Evolutionary conservation across 148 eudicot species (phyloP), one percentile per base, ranked within the genome.

Genomic region (Fagopyrum homotropicum): DNA sequence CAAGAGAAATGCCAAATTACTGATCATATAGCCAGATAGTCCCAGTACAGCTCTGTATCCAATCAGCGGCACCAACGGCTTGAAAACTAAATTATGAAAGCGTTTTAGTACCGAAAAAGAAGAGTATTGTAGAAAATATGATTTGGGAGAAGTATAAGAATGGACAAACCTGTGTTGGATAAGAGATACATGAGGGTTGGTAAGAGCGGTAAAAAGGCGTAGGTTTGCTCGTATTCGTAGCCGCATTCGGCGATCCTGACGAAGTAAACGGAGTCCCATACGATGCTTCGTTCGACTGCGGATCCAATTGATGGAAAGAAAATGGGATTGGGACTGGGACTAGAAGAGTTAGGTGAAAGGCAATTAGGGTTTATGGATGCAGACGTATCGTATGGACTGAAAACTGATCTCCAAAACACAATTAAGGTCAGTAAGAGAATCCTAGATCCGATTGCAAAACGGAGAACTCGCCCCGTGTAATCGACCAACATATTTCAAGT

Each of bases 31-130:
- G 74, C 98, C 97, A 64, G 97, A 92, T 69, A 95, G 82, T 48
- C 86, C 98, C 50, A 95, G 78, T 69, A 95, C 92, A 69, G 98
- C 98, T 85, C 98, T 86, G 78, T 88, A 84, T 73, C 98, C 98
- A 77, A 95, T 81, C 61, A 92, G 60, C 17, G 96, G 96, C 77
- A 90, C 73, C 79, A 95, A 79, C n/a, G 87, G 90, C 73, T 85
- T 79, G 80, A 95, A 84, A 57, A 89, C 98, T 95, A 85, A 54
- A 74, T 16, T 5, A 44, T 61, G 43, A 6, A 61, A 2, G 8
- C 40, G 30, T 4, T 61, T 57, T 10, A 61, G 4, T 26, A 55
- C 46, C 9, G 4, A 56, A 43, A 51, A 9, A 47, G 45, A 7
- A 14, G 43, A 52, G 29, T 29, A n/a, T 16, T 22, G 35, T 59